Conservation (phyloP, 306 rosid species). For the Begonia fuchsioides region DNA sequence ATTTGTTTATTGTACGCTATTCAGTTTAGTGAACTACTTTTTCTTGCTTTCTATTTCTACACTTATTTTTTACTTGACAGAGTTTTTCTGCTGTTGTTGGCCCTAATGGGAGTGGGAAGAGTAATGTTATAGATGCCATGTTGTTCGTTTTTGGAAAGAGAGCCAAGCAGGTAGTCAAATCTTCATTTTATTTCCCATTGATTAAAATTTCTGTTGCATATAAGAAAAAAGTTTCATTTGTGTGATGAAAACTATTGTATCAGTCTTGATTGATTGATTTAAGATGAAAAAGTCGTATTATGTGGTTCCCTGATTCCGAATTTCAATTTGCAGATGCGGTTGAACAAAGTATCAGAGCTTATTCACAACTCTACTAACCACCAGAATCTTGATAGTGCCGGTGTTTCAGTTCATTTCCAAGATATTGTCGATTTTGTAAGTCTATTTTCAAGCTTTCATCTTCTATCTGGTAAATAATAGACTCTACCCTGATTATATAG, state of each 20-base stretch:
- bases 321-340: conserved; percentile 49
- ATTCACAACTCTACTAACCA: conserved; percentile 85
- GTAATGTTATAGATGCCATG: conserved; percentile 95
- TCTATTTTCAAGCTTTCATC: background rate
- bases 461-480: no score
- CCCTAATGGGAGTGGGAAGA: conserved; percentile 94
- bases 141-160: conserved; percentile 86
- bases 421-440: conserved; percentile 76
- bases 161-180: conserved; percentile 66
- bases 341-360: conserved; percentile 94
- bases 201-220: background rate
- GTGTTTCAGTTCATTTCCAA: conserved; percentile 89
- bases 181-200: background rate
- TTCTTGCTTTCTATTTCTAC: background rate
- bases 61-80: conserved; percentile 20
- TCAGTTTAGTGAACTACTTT: no score
- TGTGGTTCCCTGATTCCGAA: background rate
- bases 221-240: background rate
- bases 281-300: no score
- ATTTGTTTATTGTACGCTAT: no score
- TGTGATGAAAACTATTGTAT: background rate
- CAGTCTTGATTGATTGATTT: background rate
- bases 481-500: background rate
- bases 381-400: conserved; percentile 91
- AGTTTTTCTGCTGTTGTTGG: conserved; percentile 98